Base-by-base conservation (phyloP, 495 filamentous ascomycete genomes). In the Lasiosphaeris hirsuta region DNA sequence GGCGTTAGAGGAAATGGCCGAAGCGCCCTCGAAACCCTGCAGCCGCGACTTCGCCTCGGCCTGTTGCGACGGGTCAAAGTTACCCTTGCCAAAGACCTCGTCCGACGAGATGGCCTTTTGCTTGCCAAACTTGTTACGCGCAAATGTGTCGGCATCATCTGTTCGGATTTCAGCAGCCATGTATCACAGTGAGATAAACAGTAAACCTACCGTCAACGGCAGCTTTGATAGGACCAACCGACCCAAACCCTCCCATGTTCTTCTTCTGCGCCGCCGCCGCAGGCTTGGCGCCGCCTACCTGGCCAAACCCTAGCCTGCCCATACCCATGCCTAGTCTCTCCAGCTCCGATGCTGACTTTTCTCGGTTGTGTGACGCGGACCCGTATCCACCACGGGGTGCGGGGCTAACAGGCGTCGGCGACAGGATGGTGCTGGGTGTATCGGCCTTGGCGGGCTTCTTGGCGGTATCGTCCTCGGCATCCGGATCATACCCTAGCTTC, bases 101-200 rank as follows among this genome's bases (percentile, higher is more conserved):
- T 98, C 94, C 3, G 90, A 96, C 1, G 92, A 96, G 62, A 98
- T 98, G 69, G 88, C 89, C 78, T 96, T 97, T 74, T 98, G 94
- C 51, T 69, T 72, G 54, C 92, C 94, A 61, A 98, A 98, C 68
- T 92, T 63, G 79, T 69, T 69, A 56, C 89, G 86, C 3, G 90
- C 89, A 64, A 86, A 92, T 59, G 77, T 78, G 63, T 93, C 85
- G 7, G 81, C 81, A 36, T 93, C 86, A 53, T 85, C 88, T 86
- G 61, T n/a, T 18, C 8, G 15, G 3, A n/a, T 2, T 37, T 44
- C 5, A 30, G 23, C 23, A 41, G 35, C 41, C 44, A 9, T 19
- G 17, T 30, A 4, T 14, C 46, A 23, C 4, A 62, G 18, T 7
- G 48, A 49, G 15, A 30, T 23, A 23, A 18, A 23, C 1, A 13